phyloP scores from a whole-genome alignment of 495 filamentous ascomycete genomes.

The Mytilinidion resinicola region DNA sequence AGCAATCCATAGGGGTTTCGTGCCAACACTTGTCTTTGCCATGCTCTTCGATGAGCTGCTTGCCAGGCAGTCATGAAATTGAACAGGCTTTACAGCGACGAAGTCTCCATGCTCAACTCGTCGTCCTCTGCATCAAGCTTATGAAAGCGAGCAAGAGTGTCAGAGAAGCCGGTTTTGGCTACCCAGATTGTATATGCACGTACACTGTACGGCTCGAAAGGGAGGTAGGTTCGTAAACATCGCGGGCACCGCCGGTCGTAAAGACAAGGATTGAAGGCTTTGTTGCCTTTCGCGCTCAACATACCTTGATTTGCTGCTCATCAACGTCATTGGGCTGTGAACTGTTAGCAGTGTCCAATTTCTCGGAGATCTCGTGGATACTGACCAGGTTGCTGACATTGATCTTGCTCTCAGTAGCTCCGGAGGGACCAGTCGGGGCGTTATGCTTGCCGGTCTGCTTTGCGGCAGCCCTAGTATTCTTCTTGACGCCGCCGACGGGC shows the following conservation, averaged over 20 bases:
- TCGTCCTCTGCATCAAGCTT: slow-evolving; percentile 1
- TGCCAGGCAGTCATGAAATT: slow-evolving; percentile 30
- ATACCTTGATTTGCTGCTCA: slow-evolving; percentile 98
- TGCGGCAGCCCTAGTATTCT: slow-evolving; percentile 56
- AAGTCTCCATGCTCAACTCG: background rate
- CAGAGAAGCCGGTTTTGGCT: slow-evolving; percentile 2
- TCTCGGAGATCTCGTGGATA: background rate
- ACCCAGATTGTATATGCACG: slow-evolving; percentile 9
- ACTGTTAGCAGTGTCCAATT: slow-evolving; percentile 43
- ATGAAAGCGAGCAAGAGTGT: slow-evolving; percentile 2
- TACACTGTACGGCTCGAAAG: slow-evolving; percentile 15
- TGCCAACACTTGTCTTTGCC: slow-evolving; percentile 8
- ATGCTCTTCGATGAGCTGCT: slow-evolving; percentile 22
- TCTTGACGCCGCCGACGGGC: slow-evolving; percentile 82
- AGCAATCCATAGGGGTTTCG: slow-evolving; percentile 1
- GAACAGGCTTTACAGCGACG: slow-evolving; percentile 35
- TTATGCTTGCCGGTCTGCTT: slow-evolving; percentile 57
- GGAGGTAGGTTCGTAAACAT: slow-evolving; percentile 11
- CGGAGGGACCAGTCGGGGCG: slow-evolving; percentile 53
- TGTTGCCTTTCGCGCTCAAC: slow-evolving; percentile 63
- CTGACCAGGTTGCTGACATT: slow-evolving; percentile 96
- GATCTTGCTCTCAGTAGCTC: slow-evolving; percentile 77
- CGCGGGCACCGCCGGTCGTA: slow-evolving; percentile 35
- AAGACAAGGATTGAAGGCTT: slow-evolving; percentile 48
- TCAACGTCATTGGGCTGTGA: slow-evolving; percentile 84